Evolutionary conservation across 1,284 basidiomycete species (phyloP), one percentile per base, ranked within the genome.

Genomic region (Fomitopsis schrenkii): DNA sequence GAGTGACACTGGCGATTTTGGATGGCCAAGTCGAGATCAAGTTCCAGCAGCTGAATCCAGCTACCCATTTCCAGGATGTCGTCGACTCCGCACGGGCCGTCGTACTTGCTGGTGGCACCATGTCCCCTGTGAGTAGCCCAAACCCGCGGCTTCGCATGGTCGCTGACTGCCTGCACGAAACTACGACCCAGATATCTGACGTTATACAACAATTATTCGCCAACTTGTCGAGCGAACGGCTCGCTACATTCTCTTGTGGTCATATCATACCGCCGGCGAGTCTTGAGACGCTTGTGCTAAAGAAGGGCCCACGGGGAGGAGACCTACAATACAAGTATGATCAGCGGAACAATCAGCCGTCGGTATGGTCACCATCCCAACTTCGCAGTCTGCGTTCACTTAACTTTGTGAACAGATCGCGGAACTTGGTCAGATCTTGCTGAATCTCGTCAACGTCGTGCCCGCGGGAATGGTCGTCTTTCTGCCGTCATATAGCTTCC

Each of bases 21-120:
- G 77, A 81, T 42, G 79, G 80, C 60, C 78, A 79, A 1, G 79
- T 92, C 0, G 86, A 88, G 62, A 79, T 98, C 59, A 95, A 93
- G 69, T 99, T 98, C 71, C 92, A 98, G 66, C 86, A 97, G 40
- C 83, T 99, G n/a, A 97, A 99, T 69, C 96, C 97, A 0, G 85
- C 93, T 1, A 91, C 94, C 17, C 83, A 89, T 61, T 99, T 99
- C 73, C 79, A 82, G 58, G 90, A 93, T 38, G 83, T 99, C 1
- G 84, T 95, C 1, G 86, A 93, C 28, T 79, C 83, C 54, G 94
- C 95, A 0, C 80, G 94, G 40, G 85, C 91, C 1, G 88, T 99
- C 8, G 78, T 99, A 28, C 79, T 99, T 15, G 95, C 96, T 0
- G 97, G 97, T 9, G 97, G 97, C 2, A 99, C 97, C 0, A 98